These are phyloP conservation scores for Candida boleticola DNA, from an alignment of 805 yeast species.

Conservation along the genomic window DNA sequence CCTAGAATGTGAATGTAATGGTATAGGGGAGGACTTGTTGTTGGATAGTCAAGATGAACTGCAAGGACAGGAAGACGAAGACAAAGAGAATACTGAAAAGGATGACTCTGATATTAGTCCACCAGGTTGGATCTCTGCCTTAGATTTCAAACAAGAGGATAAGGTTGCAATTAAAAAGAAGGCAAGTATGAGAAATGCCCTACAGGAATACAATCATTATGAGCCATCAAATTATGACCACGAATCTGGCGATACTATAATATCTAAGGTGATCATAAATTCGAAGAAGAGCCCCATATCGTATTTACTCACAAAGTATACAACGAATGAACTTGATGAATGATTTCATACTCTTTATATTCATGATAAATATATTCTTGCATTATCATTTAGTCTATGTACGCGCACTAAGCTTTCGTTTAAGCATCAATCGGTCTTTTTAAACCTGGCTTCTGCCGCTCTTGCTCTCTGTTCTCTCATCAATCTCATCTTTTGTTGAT, in stretches of 20 bases:
- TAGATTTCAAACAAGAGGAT: conserved; percentile 37
- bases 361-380: not conserved
- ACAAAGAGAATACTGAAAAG: conserved; percentile 13
- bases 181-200: conserved; percentile 53
- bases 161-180: conserved; percentile 27
- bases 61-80: conserved; percentile 16
- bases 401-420: too few relatives aligned
- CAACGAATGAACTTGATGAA: conserved; percentile 6
- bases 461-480: conserved; percentile 95
- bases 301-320: conserved; percentile 41
- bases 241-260: conserved; percentile 27
- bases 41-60: conserved; percentile 17
- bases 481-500: conserved; percentile 69
- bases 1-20: conserved; percentile 61
- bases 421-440: conserved; percentile 2
- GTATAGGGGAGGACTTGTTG: conserved; percentile 44
- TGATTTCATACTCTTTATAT: too few relatives aligned
- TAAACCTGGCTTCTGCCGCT: conserved; percentile 88
- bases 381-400: too few relatives aligned
- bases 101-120: conserved; percentile 6
- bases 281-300: conserved; percentile 26
- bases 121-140: conserved; percentile 56
- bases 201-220: conserved; percentile 61
- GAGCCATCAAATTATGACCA: conserved; percentile 39
- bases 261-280: conserved; percentile 24